Conservation (phyloP, 106 monocot genomes). For the Apostasia shenzhenica region DNA sequence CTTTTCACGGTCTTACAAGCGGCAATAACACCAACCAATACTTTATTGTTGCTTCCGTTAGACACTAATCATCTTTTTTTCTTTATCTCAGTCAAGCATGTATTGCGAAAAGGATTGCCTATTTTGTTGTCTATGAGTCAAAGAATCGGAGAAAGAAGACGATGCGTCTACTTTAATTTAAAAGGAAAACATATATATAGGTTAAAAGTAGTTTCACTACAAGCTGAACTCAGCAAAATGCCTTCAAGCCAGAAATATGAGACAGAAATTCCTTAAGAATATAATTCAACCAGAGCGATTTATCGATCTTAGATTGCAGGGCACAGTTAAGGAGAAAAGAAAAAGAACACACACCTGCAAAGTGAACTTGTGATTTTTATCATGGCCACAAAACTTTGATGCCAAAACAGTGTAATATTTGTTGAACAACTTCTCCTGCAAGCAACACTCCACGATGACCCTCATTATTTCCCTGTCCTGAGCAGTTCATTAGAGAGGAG, state of each 20-base stretch:
- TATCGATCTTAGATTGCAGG: neutral
- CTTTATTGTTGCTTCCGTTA: no score
- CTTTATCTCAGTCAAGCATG: neutral
- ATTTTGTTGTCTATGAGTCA: no score
- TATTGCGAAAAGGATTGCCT: neutral
- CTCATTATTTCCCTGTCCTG: slow-evolving; percentile 97
- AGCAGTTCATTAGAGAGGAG: slow-evolving; percentile 1
- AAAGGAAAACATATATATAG: no score
- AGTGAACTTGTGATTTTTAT: slow-evolving; percentile 94
- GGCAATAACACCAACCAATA: no score
- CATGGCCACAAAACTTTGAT: slow-evolving; percentile 88
- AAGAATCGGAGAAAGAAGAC: no score
- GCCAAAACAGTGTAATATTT: slow-evolving; percentile 85
- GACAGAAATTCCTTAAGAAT: neutral
- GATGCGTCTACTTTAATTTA: no score
- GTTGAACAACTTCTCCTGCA: slow-evolving; percentile 91
- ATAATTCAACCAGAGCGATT: neutral
- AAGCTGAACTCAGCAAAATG: neutral
- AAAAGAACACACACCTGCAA: slow-evolving; percentile 48
- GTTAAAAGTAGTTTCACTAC: neutral
- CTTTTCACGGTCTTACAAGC: no score
- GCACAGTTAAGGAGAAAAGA: neutral
- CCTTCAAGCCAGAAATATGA: neutral
- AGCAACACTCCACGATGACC: slow-evolving; percentile 88
- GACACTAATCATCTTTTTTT: no score